phyloP scores from a whole-genome alignment of 2,329 filamentous ascomycete species.

The Fusarium sacchari region DNA sequence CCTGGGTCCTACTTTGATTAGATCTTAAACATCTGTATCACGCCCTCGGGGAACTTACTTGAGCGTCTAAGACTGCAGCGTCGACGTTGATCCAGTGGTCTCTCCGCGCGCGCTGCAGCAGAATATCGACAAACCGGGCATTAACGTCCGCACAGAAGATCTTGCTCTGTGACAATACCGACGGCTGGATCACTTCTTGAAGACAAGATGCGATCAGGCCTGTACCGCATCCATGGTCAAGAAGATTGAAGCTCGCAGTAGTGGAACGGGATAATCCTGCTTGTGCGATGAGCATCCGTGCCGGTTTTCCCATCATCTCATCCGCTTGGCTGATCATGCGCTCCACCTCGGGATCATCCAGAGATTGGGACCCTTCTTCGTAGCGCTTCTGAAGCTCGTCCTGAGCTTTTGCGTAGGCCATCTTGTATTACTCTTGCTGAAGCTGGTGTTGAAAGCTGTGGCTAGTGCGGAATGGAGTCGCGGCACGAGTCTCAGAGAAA shows the following conservation, averaged over 20 bases:
- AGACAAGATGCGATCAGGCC: not conserved
- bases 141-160: not conserved
- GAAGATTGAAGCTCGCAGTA: not conserved
- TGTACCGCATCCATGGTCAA: not conserved
- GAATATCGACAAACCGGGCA: not conserved
- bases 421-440: not conserved
- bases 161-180: fast-evolving
- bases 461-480: not conserved
- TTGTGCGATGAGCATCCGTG: not conserved
- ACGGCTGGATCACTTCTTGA: fast-evolving
- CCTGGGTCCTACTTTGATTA: not conserved
- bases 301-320: not conserved
- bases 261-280: not conserved
- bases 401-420: not conserved
- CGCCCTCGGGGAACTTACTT: not conserved
- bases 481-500: fast-evolving
- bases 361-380: not conserved
- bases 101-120: not conserved
- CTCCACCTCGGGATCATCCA: not conserved
- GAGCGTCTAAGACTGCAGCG: fast-evolving
- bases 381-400: not conserved
- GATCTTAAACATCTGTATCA: fast-evolving
- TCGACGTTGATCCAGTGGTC: not conserved
- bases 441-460: not conserved
- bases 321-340: fast-evolving